Evolutionary conservation across 208 protist species (phyloP).

Genomic region (Novymonas esmeraldas): DNA sequence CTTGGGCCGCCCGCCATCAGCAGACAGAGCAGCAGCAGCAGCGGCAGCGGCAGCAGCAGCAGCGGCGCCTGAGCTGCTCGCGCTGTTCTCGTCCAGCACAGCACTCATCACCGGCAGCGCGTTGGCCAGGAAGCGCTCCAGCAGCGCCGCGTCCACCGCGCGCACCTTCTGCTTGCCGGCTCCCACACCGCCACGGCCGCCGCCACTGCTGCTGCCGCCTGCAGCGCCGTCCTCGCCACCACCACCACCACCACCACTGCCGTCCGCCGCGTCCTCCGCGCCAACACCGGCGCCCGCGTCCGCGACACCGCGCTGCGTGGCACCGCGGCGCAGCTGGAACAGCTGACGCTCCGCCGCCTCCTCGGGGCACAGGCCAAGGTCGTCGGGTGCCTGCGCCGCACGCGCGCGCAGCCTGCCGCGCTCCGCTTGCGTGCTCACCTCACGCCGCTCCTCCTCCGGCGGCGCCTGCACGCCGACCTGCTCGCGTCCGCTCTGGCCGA

Average conservation of each 20-base stretch:
- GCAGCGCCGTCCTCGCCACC: background rate
- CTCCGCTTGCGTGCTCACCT: slow-evolving; percentile 53
- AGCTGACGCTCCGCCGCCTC: slow-evolving; percentile 45
- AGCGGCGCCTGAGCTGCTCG: slow-evolving; percentile 13
- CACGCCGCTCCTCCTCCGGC: slow-evolving; percentile 61
- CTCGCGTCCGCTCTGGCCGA: slow-evolving; percentile 53
- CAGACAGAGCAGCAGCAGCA: background rate
- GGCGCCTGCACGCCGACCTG: slow-evolving; percentile 67
- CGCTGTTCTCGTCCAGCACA: slow-evolving; percentile 69
- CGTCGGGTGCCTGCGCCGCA: slow-evolving; percentile 55
- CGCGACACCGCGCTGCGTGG: slow-evolving; percentile 12
- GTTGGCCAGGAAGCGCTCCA: slow-evolving; percentile 62
- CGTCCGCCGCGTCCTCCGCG: slow-evolving; percentile 5
- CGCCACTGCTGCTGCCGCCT: background rate
- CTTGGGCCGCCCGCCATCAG: slow-evolving; percentile 31
- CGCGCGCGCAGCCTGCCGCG: slow-evolving; percentile 43
- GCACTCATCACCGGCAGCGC: slow-evolving; percentile 73
- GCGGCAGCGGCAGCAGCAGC: slow-evolving; percentile 6
- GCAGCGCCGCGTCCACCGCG: slow-evolving; percentile 52
- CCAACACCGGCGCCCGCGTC: slow-evolving; percentile 11
- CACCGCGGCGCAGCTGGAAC: slow-evolving; percentile 27
- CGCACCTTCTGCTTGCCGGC: slow-evolving; percentile 8
- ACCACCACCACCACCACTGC: slow-evolving; percentile 1
- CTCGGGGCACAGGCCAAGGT: slow-evolving; percentile 83
- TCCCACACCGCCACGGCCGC: background rate